Evolutionary conservation across 2,329 filamentous ascomycete genomes (phyloP).

Genomic region (Elsinoe arachidis): DNA sequence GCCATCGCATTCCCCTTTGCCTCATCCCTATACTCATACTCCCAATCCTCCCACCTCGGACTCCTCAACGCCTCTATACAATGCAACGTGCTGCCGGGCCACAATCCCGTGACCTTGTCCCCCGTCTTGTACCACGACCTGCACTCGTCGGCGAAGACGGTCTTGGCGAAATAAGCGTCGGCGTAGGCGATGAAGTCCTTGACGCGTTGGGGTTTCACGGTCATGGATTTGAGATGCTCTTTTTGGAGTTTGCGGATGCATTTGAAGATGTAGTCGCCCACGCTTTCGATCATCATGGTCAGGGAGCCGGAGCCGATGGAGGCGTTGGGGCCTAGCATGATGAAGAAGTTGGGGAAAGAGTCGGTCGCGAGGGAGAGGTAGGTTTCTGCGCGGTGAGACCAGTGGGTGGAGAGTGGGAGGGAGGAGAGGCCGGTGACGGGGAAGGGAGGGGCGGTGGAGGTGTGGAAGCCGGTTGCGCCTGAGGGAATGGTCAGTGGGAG

Average conservation of each 20-base stretch:
- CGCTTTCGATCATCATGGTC: conserved; percentile 34
- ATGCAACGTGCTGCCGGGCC: conserved; percentile 40
- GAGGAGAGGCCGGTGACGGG: conserved; percentile 26
- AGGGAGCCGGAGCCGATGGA: conserved; percentile 33
- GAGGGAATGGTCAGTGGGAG: neutral
- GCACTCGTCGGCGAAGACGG: conserved; percentile 40
- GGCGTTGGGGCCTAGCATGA: conserved; percentile 35
- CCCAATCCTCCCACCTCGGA: conserved; percentile 39
- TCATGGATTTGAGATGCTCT: conserved; percentile 34
- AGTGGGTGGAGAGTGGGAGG: conserved; percentile 26
- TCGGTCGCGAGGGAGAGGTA: conserved; percentile 19
- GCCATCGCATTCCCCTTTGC: conserved; percentile 24
- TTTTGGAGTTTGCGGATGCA: conserved; percentile 26
- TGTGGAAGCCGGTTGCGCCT: conserved; percentile 37
- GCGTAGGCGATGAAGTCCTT: conserved; percentile 42
- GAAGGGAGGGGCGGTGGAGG: conserved; percentile 32
- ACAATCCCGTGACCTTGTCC: conserved; percentile 29
- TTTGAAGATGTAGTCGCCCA: conserved; percentile 29
- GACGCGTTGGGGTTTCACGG: conserved; percentile 40
- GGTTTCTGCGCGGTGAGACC: conserved; percentile 26
- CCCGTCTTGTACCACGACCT: conserved; percentile 35
- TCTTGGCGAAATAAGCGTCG: conserved; percentile 36
- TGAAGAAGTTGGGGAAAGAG: conserved; percentile 32
- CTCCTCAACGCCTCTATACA: conserved; percentile 42
- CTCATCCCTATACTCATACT: conserved; percentile 30